Base-by-base conservation (phyloP, 2,329 filamentous ascomycete genomes). In the Myriosclerotinia scirpicola region DNA sequence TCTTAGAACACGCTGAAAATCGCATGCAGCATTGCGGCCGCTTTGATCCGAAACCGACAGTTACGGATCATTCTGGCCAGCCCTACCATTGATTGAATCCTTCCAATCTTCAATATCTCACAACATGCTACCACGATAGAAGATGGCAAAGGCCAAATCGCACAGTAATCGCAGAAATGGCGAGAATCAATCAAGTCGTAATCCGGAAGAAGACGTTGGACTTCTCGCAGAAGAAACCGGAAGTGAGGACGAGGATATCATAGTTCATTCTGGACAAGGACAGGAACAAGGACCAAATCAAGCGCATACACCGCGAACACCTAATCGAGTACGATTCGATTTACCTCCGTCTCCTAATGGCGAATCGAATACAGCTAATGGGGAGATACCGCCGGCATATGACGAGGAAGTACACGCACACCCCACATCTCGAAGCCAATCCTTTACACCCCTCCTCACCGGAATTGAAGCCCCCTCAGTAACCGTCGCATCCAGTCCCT, bases 401-500 rank as follows among this genome's bases (percentile, higher is more conserved):
- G 67, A 69, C 48, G 72, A 75, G 50, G 71, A 50, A 50, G 69
- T n/a, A 67, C 60, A 75, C 73, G 55, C 74, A 73, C 55, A 72
- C 74, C 73, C 67, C 73, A 67, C 74, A 77, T 64, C 68, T 15
- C 68, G 69, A 36, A 68, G 66, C n/a, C 69, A 71, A 62, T 60
- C 58, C 17, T 72, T 69, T 60, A 68, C 89, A 67, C 92, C 92
- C 65, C 84, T 96, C 63, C 83, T 97, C 69, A 95, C 91, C 9
- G 87, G 88, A 69, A 92, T 96, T 70, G 90, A 95, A 78, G 91
- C 91, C 0, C 93, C 93, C 0, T 90, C 90, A 69, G 84, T 90
- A 56, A 88, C 91, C 14, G 80, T 96, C 58, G 91, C 74, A 44
- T 65, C 68, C 9, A 72, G 67, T 66, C 73, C 73, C 34, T 75